A percentile compares a stretch with the other conserved stretches of the same genome.
Evolutionary conservation across 2,329 filamentous ascomycete species (phyloP).

Genomic region (Neopestalotiopsis sp.): DNA sequence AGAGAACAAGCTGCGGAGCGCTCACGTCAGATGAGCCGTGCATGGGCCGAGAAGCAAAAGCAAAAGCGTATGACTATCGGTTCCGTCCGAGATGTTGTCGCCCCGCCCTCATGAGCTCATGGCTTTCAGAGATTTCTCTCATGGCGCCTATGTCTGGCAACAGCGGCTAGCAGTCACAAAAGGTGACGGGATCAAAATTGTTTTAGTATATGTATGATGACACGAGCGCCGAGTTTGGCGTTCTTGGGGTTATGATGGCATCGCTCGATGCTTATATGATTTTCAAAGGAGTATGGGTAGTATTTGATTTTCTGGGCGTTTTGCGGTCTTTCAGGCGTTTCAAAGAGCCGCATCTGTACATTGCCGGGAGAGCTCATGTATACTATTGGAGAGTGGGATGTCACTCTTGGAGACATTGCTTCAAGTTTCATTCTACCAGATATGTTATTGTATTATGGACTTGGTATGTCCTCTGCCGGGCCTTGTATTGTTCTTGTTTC

Average conservation of each 20-base stretch:
- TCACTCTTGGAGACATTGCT: background rate
- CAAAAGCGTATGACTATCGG: slow-evolving; percentile 40
- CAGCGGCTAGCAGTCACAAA: background rate
- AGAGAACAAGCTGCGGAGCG: slow-evolving; percentile 66
- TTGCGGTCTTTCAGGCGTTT: background rate
- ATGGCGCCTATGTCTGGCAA: background rate
- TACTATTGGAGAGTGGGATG: background rate
- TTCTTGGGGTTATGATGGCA: slow-evolving; percentile 17
- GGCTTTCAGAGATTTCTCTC: background rate
- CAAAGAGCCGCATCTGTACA: background rate
- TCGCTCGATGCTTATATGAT: background rate
- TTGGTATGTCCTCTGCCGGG: background rate
- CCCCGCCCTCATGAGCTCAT: slow-evolving; percentile 10
- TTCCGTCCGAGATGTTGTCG: slow-evolving; percentile 29
- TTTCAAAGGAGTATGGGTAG: background rate
- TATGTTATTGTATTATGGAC: background rate
- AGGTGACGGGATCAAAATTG: slow-evolving; percentile 24
- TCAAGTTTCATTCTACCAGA: background rate
- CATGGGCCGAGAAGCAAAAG: slow-evolving; percentile 66
- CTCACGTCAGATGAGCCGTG: slow-evolving; percentile 61
- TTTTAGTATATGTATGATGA: slow-evolving; percentile 23
- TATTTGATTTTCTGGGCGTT: background rate
- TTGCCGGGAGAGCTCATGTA: background rate
- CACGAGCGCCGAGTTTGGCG: slow-evolving; percentile 26
- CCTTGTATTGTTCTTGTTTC: background rate